Base-by-base conservation (phyloP, 2,329 filamentous ascomycete genomes). In the Sporothrix protearum region DNA sequence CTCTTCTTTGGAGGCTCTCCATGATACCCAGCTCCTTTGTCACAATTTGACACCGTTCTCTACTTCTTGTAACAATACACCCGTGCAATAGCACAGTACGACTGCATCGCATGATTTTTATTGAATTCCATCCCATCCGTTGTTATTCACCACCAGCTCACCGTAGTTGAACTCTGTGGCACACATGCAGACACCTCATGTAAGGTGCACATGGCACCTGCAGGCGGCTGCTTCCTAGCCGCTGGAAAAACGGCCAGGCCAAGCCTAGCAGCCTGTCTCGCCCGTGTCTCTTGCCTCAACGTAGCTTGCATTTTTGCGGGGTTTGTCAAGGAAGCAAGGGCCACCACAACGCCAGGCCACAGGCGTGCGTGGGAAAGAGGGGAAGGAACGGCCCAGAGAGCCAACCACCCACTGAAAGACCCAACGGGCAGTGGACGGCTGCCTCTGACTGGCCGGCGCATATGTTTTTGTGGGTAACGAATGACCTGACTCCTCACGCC, bases 1-100 rank as follows among this genome's bases (percentile, higher is more conserved):
- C 36, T 55, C 45, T 30, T 36, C 39, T 45, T 45, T 45, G 59
- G 59, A 45, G 19, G 36, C n/a, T 45, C 45, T 30, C 51, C 61
- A 71, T 69, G 70, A 73, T 71, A 71, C 70, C 72, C 72, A 70
- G 33, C 67, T 71, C 72, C 28, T 55, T 69, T 64, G 19, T 25
- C 66, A 39, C 28, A 19, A 42, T 53, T 61, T 68, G 66, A 47
- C 66, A 49, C 64, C 22, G 57, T 69, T 39, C 59, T 68, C 71
- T 51, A 25, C 47, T 57, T 64, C 66, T 39, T 68, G 51, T 59
- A 45, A 45, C 14, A 22, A 19, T 45, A 45, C 33, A 22, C 19
- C 36, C 36, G 12, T 25, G 59, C 59, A 64, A 64, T 45, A 64
- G 59, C 59, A 64, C 36, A 42, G 14, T 42, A 63, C 22, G 22